A percentile compares a stretch with the other conserved stretches of the same genome.
phyloP scores from a whole-genome alignment of 2,329 filamentous ascomycete species.

The Beauveria bassiana region DNA sequence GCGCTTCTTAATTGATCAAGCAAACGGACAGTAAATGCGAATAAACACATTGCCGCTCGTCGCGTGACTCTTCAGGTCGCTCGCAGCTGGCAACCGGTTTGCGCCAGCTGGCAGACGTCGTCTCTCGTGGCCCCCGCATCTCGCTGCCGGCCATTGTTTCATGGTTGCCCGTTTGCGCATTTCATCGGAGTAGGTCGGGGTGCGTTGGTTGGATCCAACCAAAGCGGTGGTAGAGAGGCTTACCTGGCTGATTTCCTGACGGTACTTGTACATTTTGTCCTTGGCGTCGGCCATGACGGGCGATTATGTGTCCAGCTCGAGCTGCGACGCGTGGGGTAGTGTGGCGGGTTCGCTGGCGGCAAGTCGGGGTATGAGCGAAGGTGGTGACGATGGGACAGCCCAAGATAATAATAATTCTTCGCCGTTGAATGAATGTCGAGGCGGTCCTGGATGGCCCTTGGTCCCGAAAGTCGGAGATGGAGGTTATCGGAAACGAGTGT shows the following conservation, averaged over 20 bases:
- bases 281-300: slow-evolving; percentile 56
- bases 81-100: slow-evolving; percentile 1
- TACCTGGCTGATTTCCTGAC: slow-evolving; percentile 97
- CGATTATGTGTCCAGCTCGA: not conserved
- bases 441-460: not conserved
- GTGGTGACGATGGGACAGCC: not conserved
- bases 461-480: too few relatives aligned
- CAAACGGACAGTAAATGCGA: not conserved
- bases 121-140: not conserved
- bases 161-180: not conserved
- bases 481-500: not conserved
- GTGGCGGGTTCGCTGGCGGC: not conserved
- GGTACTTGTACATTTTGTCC: slow-evolving; percentile 67
- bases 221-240: slow-evolving; percentile 22
- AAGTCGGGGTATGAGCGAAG: too few relatives aligned
- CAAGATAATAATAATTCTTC: not conserved
- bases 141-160: not conserved
- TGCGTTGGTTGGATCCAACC: not conserved
- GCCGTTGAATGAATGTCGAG: not conserved
- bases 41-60: not conserved
- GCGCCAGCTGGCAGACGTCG: slow-evolving; percentile 6
- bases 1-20: not conserved
- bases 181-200: not conserved
- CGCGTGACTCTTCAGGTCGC: not conserved
- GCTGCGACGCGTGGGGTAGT: not conserved